phyloP scores from a whole-genome alignment of 2,329 filamentous ascomycete species.

The Pseudogymnoascus sp. region DNA sequence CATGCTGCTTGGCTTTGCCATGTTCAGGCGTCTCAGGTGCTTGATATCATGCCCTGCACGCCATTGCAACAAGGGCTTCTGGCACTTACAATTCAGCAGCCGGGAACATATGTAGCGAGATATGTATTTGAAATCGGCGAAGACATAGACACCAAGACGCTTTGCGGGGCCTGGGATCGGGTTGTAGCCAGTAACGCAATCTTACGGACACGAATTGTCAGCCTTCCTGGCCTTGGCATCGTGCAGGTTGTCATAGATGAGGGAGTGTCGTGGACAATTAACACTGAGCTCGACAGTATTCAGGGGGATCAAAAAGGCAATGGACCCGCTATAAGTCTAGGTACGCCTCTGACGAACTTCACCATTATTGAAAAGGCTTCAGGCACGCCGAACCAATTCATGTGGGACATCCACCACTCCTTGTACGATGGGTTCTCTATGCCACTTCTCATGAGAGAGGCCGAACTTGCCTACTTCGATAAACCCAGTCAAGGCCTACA shows the following conservation, averaged over 20 bases:
- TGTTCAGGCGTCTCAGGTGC: neutral
- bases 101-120: constrained; percentile 28
- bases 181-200: constrained; percentile 15
- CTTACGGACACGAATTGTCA: constrained; percentile 27
- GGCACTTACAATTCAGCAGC: constrained; percentile 23
- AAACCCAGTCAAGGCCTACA: neutral
- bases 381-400: neutral
- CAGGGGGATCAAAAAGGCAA: neutral
- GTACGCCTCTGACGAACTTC: neutral
- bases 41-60: constrained; percentile 30
- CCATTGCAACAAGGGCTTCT: constrained; percentile 30
- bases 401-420: constrained; percentile 42
- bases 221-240: constrained; percentile 18
- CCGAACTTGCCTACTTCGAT: neutral
- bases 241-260: constrained; percentile 5
- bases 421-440: constrained; percentile 58
- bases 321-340: neutral
- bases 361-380: neutral
- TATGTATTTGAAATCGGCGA: constrained; percentile 8
- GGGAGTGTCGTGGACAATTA: neutral
- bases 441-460: neutral
- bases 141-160: neutral
- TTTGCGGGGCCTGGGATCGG: constrained; percentile 11
- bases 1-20: constrained; percentile 1
- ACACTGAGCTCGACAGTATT: neutral